phyloP scores from a whole-genome alignment of 139 green algal species.

The Coelastrella sp. region DNA sequence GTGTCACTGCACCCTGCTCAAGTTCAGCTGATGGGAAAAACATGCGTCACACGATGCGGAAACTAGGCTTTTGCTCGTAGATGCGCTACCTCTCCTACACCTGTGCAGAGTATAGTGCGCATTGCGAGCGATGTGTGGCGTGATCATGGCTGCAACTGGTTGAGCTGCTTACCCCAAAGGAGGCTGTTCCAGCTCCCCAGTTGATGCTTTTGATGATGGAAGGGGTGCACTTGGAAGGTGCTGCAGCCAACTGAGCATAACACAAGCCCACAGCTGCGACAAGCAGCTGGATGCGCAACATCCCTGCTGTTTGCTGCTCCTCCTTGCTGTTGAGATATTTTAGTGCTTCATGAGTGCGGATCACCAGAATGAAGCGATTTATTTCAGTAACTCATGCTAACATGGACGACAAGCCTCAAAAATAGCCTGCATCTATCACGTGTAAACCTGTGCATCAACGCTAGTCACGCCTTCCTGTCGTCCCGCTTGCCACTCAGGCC shows the following conservation, averaged over 20 bases:
- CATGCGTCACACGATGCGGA: not conserved
- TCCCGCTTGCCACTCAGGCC: too few relatives aligned
- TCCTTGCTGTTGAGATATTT: too few relatives aligned
- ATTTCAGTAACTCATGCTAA: too few relatives aligned
- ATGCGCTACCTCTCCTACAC: too few relatives aligned
- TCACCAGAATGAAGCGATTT: too few relatives aligned
- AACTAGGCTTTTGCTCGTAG: too few relatives aligned
- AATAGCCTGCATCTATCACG: too few relatives aligned
- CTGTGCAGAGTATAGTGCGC: too few relatives aligned
- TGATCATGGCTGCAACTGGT: not conserved
- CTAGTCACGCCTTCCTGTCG: too few relatives aligned
- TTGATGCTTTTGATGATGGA: not conserved
- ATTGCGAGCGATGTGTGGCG: not conserved
- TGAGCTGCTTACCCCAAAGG: conserved; percentile 23
- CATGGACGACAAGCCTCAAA: too few relatives aligned
- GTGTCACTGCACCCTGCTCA: not conserved
- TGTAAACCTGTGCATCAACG: too few relatives aligned
- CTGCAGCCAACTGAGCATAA: not conserved
- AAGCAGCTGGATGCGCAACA: not conserved
- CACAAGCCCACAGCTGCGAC: not conserved
- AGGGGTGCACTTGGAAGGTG: not conserved
- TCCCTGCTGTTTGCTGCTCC: not conserved
- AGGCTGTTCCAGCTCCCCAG: conserved; percentile 21
- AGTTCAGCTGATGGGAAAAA: not conserved
- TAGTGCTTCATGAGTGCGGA: too few relatives aligned